Evolutionary conservation across 495 filamentous ascomycete genomes (phyloP).

Genomic region (Astrothelium subdiscretum): DNA sequence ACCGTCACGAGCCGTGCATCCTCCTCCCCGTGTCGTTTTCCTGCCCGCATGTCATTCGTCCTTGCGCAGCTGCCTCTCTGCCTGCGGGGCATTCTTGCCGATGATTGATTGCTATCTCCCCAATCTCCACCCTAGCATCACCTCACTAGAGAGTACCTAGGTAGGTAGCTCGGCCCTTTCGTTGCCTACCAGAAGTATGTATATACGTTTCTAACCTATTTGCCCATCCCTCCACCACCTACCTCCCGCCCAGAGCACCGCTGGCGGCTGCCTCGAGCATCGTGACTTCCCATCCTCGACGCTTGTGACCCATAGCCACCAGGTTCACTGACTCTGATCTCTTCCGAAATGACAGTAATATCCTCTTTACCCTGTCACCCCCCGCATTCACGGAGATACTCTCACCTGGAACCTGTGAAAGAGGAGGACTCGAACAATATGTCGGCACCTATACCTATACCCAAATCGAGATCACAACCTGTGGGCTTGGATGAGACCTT

Average conservation of each 20-base stretch:
- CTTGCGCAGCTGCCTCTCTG: neutral
- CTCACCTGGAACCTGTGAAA: neutral
- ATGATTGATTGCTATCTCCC: neutral
- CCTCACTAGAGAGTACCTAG: neutral
- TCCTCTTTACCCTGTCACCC: neutral
- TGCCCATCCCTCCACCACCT: neutral
- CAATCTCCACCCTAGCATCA: neutral
- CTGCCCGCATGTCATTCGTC: neutral
- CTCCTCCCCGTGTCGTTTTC: neutral
- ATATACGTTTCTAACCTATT: neutral
- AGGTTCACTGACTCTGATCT: neutral
- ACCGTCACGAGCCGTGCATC: neutral
- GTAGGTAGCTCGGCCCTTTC: neutral
- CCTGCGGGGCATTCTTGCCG: neutral
- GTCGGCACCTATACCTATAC: constrained; percentile 2
- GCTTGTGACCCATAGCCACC: neutral
- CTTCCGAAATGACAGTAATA: constrained; percentile 1
- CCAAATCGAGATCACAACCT: constrained; percentile 23
- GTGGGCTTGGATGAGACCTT: constrained; percentile 1
- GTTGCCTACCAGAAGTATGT: neutral
- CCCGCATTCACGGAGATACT: neutral
- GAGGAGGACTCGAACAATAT: constrained; percentile 1
- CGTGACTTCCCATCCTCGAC: neutral
- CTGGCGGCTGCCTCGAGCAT: neutral
- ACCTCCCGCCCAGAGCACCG: neutral